These are phyloP conservation scores for Aspergillus fumigatus DNA, from an alignment of 2,329 filamentous ascomycete genomes.

Conservation along the genomic window DNA sequence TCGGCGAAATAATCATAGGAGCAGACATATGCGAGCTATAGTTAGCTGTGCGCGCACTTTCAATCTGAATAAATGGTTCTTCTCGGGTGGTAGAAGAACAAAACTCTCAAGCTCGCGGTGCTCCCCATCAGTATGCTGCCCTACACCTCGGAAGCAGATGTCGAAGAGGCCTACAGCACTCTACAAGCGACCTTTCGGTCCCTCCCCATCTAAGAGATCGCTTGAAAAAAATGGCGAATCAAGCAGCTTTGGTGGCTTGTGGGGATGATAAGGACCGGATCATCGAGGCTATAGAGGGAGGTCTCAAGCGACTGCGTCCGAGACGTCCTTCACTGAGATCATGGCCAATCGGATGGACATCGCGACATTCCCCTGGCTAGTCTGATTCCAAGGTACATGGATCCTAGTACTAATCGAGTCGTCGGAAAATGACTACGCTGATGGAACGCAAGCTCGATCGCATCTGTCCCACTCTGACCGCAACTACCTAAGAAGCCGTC, in stretches of 20 bases:
- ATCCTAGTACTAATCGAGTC: constrained; percentile 34
- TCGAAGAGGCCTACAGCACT: constrained; percentile 7
- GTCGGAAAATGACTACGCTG: constrained; percentile 34
- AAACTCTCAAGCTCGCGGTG: neutral
- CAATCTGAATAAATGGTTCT: neutral
- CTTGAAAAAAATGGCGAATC: constrained; percentile 41
- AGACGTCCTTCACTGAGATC: constrained; percentile 31
- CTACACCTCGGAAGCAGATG: constrained; percentile 1
- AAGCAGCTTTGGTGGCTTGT: constrained; percentile 42
- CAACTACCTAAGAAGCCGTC: constrained; percentile 24
- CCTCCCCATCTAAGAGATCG: constrained; percentile 33
- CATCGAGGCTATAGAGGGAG: constrained; percentile 28
- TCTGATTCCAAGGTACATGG: constrained; percentile 41
- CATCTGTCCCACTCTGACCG: constrained; percentile 40
- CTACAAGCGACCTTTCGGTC: constrained; percentile 23
- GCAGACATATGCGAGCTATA: neutral
- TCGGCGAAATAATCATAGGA: neutral
- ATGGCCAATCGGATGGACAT: constrained; percentile 31
- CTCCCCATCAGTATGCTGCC: neutral
- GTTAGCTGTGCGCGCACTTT: neutral
- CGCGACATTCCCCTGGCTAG: constrained; percentile 38
- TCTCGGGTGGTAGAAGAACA: neutral
- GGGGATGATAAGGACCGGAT: constrained; percentile 35
- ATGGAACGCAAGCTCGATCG: constrained; percentile 40
- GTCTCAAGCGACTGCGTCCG: constrained; percentile 34